Base-by-base conservation (phyloP, 805 yeast species). In the Ogataea wickerhamii region DNA sequence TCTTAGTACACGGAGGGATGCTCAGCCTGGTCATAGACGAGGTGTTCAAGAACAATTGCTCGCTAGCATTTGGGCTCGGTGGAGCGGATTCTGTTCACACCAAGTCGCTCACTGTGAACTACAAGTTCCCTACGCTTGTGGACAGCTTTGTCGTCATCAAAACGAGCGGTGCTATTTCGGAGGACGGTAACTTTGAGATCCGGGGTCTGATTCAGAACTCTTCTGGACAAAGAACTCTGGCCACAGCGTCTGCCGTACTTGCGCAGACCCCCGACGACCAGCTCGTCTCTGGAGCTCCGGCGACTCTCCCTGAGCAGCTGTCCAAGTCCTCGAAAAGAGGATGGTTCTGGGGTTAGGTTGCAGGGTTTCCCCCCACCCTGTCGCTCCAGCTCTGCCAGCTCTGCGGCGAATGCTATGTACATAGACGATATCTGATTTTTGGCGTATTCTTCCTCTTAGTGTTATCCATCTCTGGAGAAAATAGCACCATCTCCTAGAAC, bases 1-100 rank as follows among this genome's bases (percentile, higher is more conserved):
- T 86, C 50, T 63, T 89, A 14, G 73, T 87, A 3, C 97, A 88
- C 56, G 97, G 97, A 3, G 97, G 97, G 0, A 75, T 89, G 20
- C 57, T 88, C 21, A 94, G 89, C 6, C 80, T 94, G 0, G 64
- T 88, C 1, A 63, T 87, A 38, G 93, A 87, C 53, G 95, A 88
- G 49, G 71, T 83, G 5, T 73, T 81, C 63, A 79, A 80, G 47
- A 37, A 52, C 12, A 45, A 49, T 27, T 48, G 56, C 17, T 46
- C 51, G 8, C 44, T 47, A 16, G 54, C 49, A 21, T 43, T 40
- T 16, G 47, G 45, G 4, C 32, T 65, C 61, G 49, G 59, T 52
- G n/a, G 17, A 7, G 44, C 51, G 4, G 71, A 71, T 16, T 55
- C 56, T 17, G 57, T 76, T 20, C 72, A 68, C 47, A 78, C 81